These are phyloP conservation scores for Sclerotinia trifoliorum DNA, from an alignment of 2,329 filamentous ascomycete species.

Conservation along the genomic window DNA sequence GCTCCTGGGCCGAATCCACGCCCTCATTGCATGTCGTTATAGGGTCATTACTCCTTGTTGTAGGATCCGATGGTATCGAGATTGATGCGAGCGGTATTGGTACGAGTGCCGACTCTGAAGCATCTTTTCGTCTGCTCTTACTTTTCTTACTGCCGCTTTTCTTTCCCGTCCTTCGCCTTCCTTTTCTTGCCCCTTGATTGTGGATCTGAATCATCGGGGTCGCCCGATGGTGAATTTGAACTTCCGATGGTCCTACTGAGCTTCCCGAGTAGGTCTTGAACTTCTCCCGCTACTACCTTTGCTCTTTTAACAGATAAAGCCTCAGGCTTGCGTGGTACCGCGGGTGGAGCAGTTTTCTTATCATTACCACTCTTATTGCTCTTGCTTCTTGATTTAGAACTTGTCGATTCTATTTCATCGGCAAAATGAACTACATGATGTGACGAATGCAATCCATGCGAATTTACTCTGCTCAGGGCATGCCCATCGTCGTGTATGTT, in stretches of 20 bases:
- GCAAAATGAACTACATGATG: neutral
- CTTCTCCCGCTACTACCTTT: conserved; percentile 22
- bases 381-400: conserved; percentile 20
- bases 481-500: neutral
- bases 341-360: neutral
- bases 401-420: neutral
- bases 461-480: neutral
- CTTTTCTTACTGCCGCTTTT: conserved; percentile 26
- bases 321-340: conserved; percentile 6
- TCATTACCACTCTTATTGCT: conserved; percentile 17
- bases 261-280: conserved; percentile 25
- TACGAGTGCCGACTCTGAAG: conserved; percentile 2
- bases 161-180: conserved; percentile 23
- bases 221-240: neutral
- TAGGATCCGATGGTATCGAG: neutral
- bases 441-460: conserved; percentile 14
- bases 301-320: neutral
- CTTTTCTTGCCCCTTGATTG: conserved; percentile 17
- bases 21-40: neutral
- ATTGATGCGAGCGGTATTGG: neutral
- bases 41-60: too few relatives aligned
- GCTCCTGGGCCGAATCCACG: neutral
- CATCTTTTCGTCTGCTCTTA: conserved; percentile 21
- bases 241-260: conserved; percentile 16
- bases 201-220: neutral